A percentile compares a stretch with the other conserved stretches of the same genome.
Conservation (phyloP, 2,329 filamentous ascomycete genomes). For the Fusarium haematococcum region DNA sequence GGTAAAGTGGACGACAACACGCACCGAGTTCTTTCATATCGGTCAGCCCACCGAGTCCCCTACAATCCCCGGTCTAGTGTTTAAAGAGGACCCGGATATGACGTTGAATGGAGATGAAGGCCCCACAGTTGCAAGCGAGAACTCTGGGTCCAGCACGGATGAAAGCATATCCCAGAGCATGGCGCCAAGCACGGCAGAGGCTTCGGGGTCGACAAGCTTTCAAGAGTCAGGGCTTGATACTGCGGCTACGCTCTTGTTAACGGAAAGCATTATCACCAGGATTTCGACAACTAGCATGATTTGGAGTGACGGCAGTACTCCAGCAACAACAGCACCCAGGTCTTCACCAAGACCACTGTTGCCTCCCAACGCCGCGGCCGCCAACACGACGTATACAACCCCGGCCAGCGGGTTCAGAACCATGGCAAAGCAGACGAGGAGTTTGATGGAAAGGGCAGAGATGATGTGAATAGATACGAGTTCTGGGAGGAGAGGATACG, state of each 20-base stretch:
- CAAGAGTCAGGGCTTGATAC: background rate
- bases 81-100: constrained; percentile 22
- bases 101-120: constrained; percentile 14
- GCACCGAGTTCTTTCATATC: constrained; percentile 27
- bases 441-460: constrained; percentile 23
- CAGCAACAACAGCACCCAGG: constrained; percentile 11
- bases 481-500: background rate
- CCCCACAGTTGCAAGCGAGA: background rate
- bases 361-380: background rate
- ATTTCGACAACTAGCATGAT: constrained; percentile 7
- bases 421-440: constrained; percentile 35
- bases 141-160: background rate
- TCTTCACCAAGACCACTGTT: background rate
- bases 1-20: constrained; percentile 23
- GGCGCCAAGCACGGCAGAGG: background rate
- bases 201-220: constrained; percentile 6
- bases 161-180: background rate
- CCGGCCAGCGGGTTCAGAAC: constrained; percentile 42
- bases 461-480: background rate
- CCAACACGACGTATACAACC: constrained; percentile 16
- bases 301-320: background rate
- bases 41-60: constrained; percentile 10
- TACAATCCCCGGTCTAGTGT: constrained; percentile 20
- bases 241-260: background rate
- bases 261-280: background rate